Evolutionary conservation across 1,284 basidiomycete species (phyloP), one percentile per base, ranked within the genome.

Genomic region (Boletus albobrunnescens): DNA sequence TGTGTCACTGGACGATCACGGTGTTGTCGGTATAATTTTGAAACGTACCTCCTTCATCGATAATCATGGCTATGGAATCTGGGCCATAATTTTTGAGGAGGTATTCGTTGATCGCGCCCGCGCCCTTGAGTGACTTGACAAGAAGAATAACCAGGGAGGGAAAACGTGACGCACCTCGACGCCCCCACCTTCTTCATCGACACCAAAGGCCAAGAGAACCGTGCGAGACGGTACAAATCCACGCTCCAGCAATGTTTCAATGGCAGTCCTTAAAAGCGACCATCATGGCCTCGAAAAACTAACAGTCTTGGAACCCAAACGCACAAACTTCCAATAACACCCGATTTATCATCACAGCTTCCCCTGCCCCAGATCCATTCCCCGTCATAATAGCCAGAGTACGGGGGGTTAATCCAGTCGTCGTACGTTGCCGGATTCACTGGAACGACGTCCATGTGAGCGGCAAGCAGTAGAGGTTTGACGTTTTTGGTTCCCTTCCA

Each of bases 111-210:
- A 85, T 66, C 8, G 68, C 55, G 3, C 59, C 52, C 3, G 81
- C 82, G 16, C 80, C 82, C 72, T 78, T 43, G 14, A 23, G 26
- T 17, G 13, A 13, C 19, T 35, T 41, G 26, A 51, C 50, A 22
- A 60, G 61, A 11, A 54, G 23, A 30, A 14, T 16, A 28, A 6
- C 31, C 8, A 10, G 5, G 10, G 36, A 40, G 23, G 2, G 4
- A 37, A 19, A 39, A 22, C 17, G 14, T 51, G 47, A 44, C 61
- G 46, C 46, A 75, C 76, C 13, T 73, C 69, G 30, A 71, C 54
- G 3, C 82, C 81, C 22, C 74, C 71, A 3, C 70, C 61, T 65
- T 89, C 86, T 56, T 88, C 87, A 56, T 89, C 85, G 48, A 79
- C 81, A n/a, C 87, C 87, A 42, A 79, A 81, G 1, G 79, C 76